phyloP scores from a whole-genome alignment of 306 rosid species.

The Astragalus membranaceus region DNA sequence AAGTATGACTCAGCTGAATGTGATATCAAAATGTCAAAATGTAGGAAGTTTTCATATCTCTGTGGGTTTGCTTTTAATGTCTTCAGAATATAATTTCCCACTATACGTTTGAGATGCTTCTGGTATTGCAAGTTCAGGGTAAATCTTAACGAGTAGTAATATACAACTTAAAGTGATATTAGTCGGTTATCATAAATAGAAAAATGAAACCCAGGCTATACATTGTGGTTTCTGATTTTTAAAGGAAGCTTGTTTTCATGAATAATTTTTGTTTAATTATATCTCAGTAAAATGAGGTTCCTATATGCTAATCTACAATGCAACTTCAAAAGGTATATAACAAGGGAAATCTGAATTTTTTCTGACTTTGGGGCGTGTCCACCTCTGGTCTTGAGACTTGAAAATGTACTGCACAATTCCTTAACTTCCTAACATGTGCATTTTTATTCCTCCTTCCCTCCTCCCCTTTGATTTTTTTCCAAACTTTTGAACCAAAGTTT shows the following conservation, averaged over 20 bases:
- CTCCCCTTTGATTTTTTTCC: neutral
- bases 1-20: neutral
- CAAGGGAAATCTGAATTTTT: neutral
- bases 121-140: neutral
- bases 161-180: neutral
- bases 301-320: neutral
- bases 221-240: neutral
- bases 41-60: neutral
- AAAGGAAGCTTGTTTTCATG: neutral
- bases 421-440: neutral
- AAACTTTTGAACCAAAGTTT: neutral
- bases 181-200: neutral
- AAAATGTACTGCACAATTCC: neutral
- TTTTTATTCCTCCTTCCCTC: neutral
- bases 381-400: neutral
- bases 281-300: neutral
- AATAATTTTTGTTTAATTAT: neutral
- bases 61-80: neutral
- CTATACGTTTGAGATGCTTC: neutral
- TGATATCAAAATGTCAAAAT: neutral
- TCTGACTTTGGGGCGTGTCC: neutral
- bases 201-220: neutral
- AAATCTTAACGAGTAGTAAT: neutral
- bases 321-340: neutral
- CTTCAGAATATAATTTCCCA: neutral